Percentiles rank a stretch among this genome's conserved stretches.
Conservation (phyloP, 768 basidiomycete species). For the Phylloporus sp. region DNA sequence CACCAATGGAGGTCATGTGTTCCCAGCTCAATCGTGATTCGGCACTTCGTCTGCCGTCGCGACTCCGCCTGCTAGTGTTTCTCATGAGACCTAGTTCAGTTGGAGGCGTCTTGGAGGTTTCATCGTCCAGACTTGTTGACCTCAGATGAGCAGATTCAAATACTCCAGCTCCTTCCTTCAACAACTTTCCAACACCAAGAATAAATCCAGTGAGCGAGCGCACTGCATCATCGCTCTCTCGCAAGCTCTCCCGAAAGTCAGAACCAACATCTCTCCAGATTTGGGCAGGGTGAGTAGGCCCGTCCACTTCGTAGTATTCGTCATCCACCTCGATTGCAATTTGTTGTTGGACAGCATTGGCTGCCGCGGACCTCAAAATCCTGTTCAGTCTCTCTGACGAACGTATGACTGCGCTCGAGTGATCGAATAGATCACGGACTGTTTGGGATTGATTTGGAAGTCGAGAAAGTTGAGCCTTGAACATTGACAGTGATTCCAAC, state of each 20-base stretch:
- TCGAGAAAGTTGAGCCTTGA: conserved; percentile 61
- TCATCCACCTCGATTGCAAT: conserved; percentile 71
- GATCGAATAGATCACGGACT: conserved; percentile 51
- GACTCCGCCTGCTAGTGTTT: conserved; percentile 43
- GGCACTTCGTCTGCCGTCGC: conserved; percentile 53
- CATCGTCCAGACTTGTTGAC: conserved; percentile 54
- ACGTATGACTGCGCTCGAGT: conserved; percentile 58
- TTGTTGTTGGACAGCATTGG: conserved; percentile 63
- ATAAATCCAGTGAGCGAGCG: conserved; percentile 71
- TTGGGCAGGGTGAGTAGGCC: conserved; percentile 40
- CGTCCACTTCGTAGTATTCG: conserved; percentile 25
- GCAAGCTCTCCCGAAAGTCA: conserved; percentile 66
- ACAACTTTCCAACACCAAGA: conserved; percentile 65
- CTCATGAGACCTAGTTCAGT: conserved; percentile 33
- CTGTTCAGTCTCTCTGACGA: conserved; percentile 64
- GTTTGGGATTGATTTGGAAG: conserved; percentile 43
- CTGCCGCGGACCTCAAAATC: conserved; percentile 51
- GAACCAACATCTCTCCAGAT: conserved; percentile 66
- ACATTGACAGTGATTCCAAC: conserved; percentile 62
- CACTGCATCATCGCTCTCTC: conserved; percentile 75
- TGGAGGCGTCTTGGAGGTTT: conserved; percentile 32
- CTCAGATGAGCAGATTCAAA: conserved; percentile 37
- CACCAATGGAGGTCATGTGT: conserved; percentile 17
- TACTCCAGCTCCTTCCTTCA: conserved; percentile 48
- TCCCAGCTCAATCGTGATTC: conserved; percentile 47